These are phyloP conservation scores for Westerdykella aurantiaca DNA, from an alignment of 2,329 filamentous ascomycete species.

Conservation along the genomic window DNA sequence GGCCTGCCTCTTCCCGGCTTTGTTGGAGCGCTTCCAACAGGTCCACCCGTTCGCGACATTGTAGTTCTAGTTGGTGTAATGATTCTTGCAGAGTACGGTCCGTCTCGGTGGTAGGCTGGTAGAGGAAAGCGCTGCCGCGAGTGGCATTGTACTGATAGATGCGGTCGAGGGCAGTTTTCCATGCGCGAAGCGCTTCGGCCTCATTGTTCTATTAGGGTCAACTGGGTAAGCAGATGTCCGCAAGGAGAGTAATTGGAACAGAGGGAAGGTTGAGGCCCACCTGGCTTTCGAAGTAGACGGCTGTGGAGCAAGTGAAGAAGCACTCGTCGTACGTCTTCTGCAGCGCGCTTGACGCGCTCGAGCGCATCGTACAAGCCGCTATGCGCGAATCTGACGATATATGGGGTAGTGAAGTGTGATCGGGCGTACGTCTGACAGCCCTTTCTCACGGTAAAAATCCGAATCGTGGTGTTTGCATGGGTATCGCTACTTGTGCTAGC, in stretches of 20 bases:
- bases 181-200: slow-evolving; percentile 80
- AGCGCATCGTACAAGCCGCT: slow-evolving; percentile 46
- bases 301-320: slow-evolving; percentile 90
- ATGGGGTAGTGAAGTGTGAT: too few relatives aligned
- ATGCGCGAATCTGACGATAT: slow-evolving; percentile 1
- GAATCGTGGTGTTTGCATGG: too few relatives aligned
- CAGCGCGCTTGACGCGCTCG: slow-evolving; percentile 63
- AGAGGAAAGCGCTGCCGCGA: slow-evolving; percentile 58
- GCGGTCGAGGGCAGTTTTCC: slow-evolving; percentile 80
- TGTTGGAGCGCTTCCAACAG: slow-evolving; percentile 74
- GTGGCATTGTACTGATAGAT: slow-evolving; percentile 83
- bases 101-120: slow-evolving; percentile 69
- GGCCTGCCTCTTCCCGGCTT: slow-evolving; percentile 51
- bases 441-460: too few relatives aligned
- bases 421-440: too few relatives aligned
- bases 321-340: slow-evolving; percentile 98
- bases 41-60: slow-evolving; percentile 90
- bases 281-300: slow-evolving; percentile 92
- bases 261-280: slow-evolving; percentile 43
- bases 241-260: background rate
- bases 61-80: slow-evolving; percentile 73
- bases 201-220: slow-evolving; percentile 67
- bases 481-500: too few relatives aligned
- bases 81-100: slow-evolving; percentile 79
- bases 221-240: background rate